Percentiles rank a stretch among this genome's conserved stretches.
These are phyloP conservation scores for Aspergillus campestris DNA, from an alignment of 495 filamentous ascomycete genomes.

Conservation along the genomic window DNA sequence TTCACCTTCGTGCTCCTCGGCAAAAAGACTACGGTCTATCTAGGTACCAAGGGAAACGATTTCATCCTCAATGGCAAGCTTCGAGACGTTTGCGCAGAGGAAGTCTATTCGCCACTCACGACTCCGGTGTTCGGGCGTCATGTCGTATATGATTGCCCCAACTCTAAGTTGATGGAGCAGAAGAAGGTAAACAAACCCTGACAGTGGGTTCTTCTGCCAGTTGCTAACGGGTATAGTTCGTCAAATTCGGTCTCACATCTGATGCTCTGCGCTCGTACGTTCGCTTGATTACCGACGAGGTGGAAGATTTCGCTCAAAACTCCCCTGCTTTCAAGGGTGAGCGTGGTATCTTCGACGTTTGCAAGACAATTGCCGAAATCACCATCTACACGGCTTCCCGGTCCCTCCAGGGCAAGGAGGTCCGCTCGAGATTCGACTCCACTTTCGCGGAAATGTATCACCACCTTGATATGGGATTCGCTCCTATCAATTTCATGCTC, in stretches of 20 bases:
- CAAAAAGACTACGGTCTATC: conserved; percentile 52
- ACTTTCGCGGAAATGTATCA: conserved; percentile 57
- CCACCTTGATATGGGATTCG: conserved; percentile 58
- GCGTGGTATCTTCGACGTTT: conserved; percentile 44
- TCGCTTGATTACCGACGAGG: conserved; percentile 45
- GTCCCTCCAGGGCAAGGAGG: conserved; percentile 57
- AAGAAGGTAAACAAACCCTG: conserved; percentile 42
- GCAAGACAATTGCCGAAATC: conserved; percentile 49
- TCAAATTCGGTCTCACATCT: conserved; percentile 56
- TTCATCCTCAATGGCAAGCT: conserved; percentile 57
- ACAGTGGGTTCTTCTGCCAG: not conserved
- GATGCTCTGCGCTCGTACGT: conserved; percentile 58
- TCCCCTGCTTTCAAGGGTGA: conserved; percentile 36
- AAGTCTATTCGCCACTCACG: conserved; percentile 53
- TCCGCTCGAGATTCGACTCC: conserved; percentile 52
- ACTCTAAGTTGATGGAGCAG: conserved; percentile 61
- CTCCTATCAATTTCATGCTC: conserved; percentile 58
- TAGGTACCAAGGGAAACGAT: conserved; percentile 55
- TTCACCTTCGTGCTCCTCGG: conserved; percentile 59
- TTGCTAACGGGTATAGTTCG: conserved; percentile 37
- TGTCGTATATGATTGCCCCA: conserved; percentile 60
- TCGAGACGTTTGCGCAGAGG: conserved; percentile 55
- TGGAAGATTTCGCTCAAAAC: conserved; percentile 41
- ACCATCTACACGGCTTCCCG: conserved; percentile 61
- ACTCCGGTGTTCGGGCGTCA: conserved; percentile 56